Evolutionary conservation across 257 asterid genomes (phyloP).

Genomic region (Primulina huaijiensis): DNA sequence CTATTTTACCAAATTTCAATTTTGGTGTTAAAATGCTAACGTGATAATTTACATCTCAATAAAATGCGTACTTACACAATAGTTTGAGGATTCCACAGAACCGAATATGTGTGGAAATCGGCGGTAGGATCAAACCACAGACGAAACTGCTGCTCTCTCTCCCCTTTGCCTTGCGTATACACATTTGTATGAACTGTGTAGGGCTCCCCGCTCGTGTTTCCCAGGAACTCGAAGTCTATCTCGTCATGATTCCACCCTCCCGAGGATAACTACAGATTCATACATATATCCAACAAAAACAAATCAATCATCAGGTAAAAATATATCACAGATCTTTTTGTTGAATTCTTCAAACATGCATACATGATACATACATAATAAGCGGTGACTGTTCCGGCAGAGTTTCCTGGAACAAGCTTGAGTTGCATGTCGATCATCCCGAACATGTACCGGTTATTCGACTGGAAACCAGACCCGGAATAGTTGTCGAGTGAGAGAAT

Average conservation of each 20-base stretch:
- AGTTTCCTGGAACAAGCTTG: slow-evolving; percentile 63
- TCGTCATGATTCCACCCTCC: slow-evolving; percentile 56
- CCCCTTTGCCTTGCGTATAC: slow-evolving; percentile 56
- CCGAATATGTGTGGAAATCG: slow-evolving; percentile 50
- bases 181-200: slow-evolving; percentile 62
- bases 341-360: neutral
- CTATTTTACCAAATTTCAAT: too few relatives aligned
- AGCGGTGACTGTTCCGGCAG: slow-evolving; percentile 73
- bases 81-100: slow-evolving; percentile 52
- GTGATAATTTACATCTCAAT: too few relatives aligned
- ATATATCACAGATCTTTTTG: too few relatives aligned
- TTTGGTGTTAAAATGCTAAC: too few relatives aligned
- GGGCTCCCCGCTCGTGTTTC: slow-evolving; percentile 63
- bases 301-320: neutral
- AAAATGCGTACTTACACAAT: slow-evolving; percentile 35
- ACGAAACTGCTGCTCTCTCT: slow-evolving; percentile 62
- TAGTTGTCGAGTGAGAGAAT: slow-evolving; percentile 48
- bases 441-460: slow-evolving; percentile 49
- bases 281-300: too few relatives aligned
- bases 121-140: slow-evolving; percentile 69
- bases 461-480: slow-evolving; percentile 66
- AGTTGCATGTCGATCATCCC: slow-evolving; percentile 44
- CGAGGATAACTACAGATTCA: slow-evolving; percentile 44
- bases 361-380: slow-evolving; percentile 42
- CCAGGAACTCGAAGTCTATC: slow-evolving; percentile 76